Percentiles rank a stretch among this genome's conserved stretches.
Conservation (phyloP, 108 stramenopile genomes). For the Nitzschia palea region DNA sequence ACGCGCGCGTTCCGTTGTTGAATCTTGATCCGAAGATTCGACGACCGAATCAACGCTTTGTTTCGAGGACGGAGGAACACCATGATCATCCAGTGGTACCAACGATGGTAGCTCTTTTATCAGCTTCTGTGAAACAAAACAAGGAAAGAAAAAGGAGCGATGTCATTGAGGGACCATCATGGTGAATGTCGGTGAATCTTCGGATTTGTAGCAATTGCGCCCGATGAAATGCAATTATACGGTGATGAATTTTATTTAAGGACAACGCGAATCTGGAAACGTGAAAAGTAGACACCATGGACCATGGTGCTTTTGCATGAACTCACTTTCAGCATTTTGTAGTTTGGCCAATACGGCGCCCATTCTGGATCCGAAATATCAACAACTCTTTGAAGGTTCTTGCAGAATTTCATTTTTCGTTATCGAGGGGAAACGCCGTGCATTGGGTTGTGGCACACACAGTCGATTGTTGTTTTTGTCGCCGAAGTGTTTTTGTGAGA, state of each 20-base stretch:
- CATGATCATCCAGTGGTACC: slow-evolving; percentile 44
- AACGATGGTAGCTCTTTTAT: slow-evolving; percentile 85
- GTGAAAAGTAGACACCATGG: not conserved
- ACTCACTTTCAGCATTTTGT: slow-evolving; percentile 85
- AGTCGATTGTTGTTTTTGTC: too few relatives aligned
- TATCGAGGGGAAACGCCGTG: too few relatives aligned
- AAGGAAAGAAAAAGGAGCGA: slow-evolving; percentile 4
- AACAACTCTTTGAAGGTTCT: slow-evolving; percentile 80
- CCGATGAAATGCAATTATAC: too few relatives aligned
- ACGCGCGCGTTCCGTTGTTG: not conserved
- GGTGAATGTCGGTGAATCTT: slow-evolving; percentile 4
- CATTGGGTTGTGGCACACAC: too few relatives aligned
- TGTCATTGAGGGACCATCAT: slow-evolving; percentile 1
- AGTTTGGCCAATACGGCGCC: slow-evolving; percentile 88
- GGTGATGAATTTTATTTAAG: slow-evolving; percentile 7
- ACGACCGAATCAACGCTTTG: not conserved
- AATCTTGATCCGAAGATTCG: not conserved
- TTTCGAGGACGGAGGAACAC: not conserved
- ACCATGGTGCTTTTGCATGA: not conserved
- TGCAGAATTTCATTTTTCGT: slow-evolving; percentile 89
- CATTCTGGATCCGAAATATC: slow-evolving; percentile 86
- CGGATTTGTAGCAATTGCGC: not conserved
- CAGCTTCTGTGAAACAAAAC: slow-evolving; percentile 55
- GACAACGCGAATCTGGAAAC: not conserved
- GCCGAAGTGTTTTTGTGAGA: too few relatives aligned